A percentile compares a stretch with the other conserved stretches of the same genome.
Conservation (phyloP, 2,329 filamentous ascomycete species). For the Paraconiothyrium brasiliense region DNA sequence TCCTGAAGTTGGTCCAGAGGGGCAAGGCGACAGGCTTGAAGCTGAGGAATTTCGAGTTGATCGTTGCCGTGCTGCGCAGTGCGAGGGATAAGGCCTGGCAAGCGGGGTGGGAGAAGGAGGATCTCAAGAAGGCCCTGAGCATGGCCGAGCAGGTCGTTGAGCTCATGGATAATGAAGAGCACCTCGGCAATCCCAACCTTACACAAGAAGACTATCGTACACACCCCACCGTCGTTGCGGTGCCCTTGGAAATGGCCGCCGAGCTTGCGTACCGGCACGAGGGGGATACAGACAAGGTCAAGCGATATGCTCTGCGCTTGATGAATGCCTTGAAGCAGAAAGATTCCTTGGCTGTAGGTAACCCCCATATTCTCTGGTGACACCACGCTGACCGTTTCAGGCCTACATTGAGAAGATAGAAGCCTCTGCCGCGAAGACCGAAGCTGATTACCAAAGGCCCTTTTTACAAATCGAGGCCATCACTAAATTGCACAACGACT, state of each 20-base stretch:
- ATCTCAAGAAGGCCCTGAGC: slow-evolving; percentile 50
- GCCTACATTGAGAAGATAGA: slow-evolving; percentile 20
- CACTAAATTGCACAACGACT: slow-evolving; percentile 21
- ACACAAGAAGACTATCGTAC: slow-evolving; percentile 41
- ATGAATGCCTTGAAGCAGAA: slow-evolving; percentile 45
- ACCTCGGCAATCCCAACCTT: slow-evolving; percentile 38
- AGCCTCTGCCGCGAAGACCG: slow-evolving; percentile 5
- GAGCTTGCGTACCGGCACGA: slow-evolving; percentile 50
- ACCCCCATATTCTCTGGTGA: not conserved
- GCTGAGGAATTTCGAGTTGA: slow-evolving; percentile 33
- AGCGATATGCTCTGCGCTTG: slow-evolving; percentile 51
- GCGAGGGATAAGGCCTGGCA: slow-evolving; percentile 46
- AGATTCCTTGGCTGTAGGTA: slow-evolving; percentile 29
- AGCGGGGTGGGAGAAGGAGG: slow-evolving; percentile 48
- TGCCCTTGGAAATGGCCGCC: slow-evolving; percentile 56
- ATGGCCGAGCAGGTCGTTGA: slow-evolving; percentile 51
- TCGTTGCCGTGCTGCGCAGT: slow-evolving; percentile 46
- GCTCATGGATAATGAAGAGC: slow-evolving; percentile 53
- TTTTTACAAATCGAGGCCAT: slow-evolving; percentile 11
- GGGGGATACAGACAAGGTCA: slow-evolving; percentile 51
- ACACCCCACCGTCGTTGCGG: slow-evolving; percentile 51
- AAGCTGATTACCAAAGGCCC: slow-evolving; percentile 23
- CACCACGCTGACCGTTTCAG: slow-evolving; percentile 17
- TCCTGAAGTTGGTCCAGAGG: slow-evolving; percentile 43
- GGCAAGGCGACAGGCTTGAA: slow-evolving; percentile 36